Base-by-base conservation (phyloP, 2,329 filamentous ascomycete genomes). In the Trichoderma harzianum region DNA sequence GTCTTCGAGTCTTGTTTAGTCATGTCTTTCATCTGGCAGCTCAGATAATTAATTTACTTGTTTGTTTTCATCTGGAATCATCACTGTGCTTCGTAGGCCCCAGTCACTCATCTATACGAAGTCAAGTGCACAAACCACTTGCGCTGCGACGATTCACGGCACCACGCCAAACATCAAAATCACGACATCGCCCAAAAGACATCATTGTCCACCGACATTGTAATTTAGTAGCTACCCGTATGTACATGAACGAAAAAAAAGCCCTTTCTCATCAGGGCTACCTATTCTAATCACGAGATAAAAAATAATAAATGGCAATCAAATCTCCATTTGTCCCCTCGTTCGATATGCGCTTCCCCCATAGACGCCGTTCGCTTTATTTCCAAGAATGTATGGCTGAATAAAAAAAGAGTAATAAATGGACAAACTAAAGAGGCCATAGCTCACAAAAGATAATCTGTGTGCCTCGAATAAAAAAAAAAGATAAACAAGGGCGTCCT, bases 351-450 rank as follows among this genome's bases (percentile, higher is more conserved):
- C 47, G 63, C 57, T 58, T 39, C 24, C 34, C 28, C 67, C 67
- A 21, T 62, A 21, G 36, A 32, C 67, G 57, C 67, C 67, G 43
- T 69, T 69, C 67, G 67, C 67, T 69, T n/a, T 69, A 61, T 69
- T 62, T 53, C 36, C 67, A 61, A 61, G n/a, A 43, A 69, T 69
- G 24, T 69, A 36, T 53, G 57, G 39, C 11, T 28, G 18, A 10
- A 30, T 32, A 24, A 26, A 32, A 30, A 43, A 30, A 51, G 3
- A 28, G 32, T 57, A 39, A 30, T 24, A 43, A 43, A 58, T 36
- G 43, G 34, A 43, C 51, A 53, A 53, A 53, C 57, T 36, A 18
- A 14, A 16, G 57, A 43, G 24, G 53, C 26, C 18, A 21, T 34
- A 32, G 18, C 2, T 18, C 14, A 12, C 26, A 36, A 43, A 8